Evolutionary conservation across 352 stramenopile species (phyloP), one percentile per base, ranked within the genome.

Genomic region (Phytophthora sansomeana): DNA sequence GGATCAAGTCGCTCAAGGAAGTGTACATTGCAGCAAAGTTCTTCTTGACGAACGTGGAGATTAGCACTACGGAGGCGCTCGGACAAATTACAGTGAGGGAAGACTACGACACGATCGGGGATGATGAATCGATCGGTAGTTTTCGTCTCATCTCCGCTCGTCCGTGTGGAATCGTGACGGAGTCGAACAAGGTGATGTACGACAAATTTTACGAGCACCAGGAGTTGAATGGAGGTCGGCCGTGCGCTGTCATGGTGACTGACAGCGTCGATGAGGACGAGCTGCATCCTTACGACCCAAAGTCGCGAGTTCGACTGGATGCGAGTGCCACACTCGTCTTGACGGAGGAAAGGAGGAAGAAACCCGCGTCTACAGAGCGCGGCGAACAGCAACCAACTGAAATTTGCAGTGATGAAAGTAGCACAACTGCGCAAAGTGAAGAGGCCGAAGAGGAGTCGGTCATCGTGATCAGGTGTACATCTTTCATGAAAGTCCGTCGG

Each of bases 231-330:
- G 41, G 24, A 16, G 48, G 41, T 1, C 36, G 13, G 0, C 67
- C 64, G 10, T 75, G 61, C 28, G 64, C 54, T 3, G 62, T 77
- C 6, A 58, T 67, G 16, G 42, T 53, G 5, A 67, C 60, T 5
- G 63, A 78, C 33, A 70, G 38, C 19, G 72, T 81, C 1, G 72
- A 80, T 32, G 47, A 59, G 11, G 75, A 83, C 32, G 72, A 78
- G 1, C 46, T 79, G 41, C 58, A 80, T 30, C 76, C 73, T 19
- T 85, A 82, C 38, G 21, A 69, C 0, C 60, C 73, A 0, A 42
- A 67, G 7, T 49, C 63, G 8, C 55, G 67, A 29, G 41, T 80
- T 30, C 72, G 72, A 8, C 55, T 75, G 19, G 70, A 82, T 29
- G 24, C 77, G 14, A 70, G 59, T 4, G 71, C 71, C 1, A 46